phyloP scores from a whole-genome alignment of 495 filamentous ascomycete genomes.

The Xylaria cubensis region DNA sequence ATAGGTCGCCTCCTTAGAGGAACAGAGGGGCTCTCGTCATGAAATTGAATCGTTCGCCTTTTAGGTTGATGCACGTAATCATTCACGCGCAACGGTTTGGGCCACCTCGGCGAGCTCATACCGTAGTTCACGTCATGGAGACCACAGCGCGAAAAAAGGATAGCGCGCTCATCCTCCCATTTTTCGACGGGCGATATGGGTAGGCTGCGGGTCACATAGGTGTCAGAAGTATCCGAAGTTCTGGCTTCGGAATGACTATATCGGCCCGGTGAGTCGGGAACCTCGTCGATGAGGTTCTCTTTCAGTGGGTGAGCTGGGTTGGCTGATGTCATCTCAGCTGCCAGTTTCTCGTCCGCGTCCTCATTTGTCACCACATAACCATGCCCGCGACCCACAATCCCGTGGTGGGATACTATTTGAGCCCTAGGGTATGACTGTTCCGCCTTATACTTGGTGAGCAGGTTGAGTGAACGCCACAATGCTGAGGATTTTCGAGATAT shows the following conservation, averaged over 20 bases:
- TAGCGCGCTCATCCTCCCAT: constrained; percentile 2
- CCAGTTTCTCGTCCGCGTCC: constrained; percentile 24
- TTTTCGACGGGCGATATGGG: neutral
- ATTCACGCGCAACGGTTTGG: neutral
- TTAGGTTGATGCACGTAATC: neutral
- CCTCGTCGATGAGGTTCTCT: constrained; percentile 7
- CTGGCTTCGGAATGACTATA: constrained; percentile 33
- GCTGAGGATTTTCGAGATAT: neutral
- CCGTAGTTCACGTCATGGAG: neutral
- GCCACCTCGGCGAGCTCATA: neutral
- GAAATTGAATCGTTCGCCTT: neutral
- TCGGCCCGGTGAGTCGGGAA: constrained; percentile 17
- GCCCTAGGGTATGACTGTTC: neutral
- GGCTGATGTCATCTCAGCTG: neutral
- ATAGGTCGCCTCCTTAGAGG: neutral
- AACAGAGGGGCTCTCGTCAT: neutral
- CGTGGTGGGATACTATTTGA: constrained; percentile 38
- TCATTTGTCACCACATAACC: constrained; percentile 47
- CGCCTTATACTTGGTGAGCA: neutral
- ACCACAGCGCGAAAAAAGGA: neutral
- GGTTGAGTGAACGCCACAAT: neutral
- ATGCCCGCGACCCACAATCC: constrained; percentile 52
- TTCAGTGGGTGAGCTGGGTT: neutral
- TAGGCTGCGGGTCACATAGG: constrained; percentile 45
- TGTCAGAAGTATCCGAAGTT: constrained; percentile 56